These are phyloP conservation scores for Aureobasidium sp. DNA, from an alignment of 2,329 filamentous ascomycete species.

Conservation along the genomic window DNA sequence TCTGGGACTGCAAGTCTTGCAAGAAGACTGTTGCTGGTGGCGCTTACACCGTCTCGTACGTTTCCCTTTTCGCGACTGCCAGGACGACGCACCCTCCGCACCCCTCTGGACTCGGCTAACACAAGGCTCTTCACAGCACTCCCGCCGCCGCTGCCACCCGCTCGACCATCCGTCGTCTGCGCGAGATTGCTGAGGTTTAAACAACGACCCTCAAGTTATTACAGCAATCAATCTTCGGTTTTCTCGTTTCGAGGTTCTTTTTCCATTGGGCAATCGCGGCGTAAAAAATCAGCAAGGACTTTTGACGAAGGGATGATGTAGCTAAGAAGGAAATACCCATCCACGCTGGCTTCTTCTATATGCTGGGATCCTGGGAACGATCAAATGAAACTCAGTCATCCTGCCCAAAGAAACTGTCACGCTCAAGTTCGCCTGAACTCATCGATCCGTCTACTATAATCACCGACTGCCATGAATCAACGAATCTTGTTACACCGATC, in stretches of 20 bases:
- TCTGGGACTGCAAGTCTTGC: slow-evolving; percentile 96
- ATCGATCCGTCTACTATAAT: background rate
- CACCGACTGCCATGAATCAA: background rate
- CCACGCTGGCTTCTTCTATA: slow-evolving; percentile 9
- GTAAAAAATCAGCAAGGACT: slow-evolving; percentile 16
- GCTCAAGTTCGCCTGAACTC: background rate
- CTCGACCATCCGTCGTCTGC: slow-evolving; percentile 93
- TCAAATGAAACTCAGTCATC: slow-evolving; percentile 17
- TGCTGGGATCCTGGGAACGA: slow-evolving; percentile 15
- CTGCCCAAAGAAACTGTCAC: slow-evolving; percentile 11
- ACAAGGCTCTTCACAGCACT: slow-evolving; percentile 52
- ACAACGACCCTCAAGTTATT: slow-evolving; percentile 8
- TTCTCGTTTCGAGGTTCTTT: slow-evolving; percentile 17
- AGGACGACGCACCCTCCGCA: background rate
- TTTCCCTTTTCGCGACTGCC: background rate
- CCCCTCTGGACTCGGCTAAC: slow-evolving; percentile 24
- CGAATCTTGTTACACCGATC: background rate
- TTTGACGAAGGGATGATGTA: slow-evolving; percentile 15
- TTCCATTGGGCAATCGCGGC: slow-evolving; percentile 15
- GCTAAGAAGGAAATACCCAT: slow-evolving; percentile 15
- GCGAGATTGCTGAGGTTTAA: slow-evolving; percentile 95
- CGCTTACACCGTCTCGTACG: slow-evolving; percentile 95
- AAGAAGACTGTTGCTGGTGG: slow-evolving; percentile 89
- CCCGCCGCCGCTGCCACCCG: slow-evolving; percentile 89
- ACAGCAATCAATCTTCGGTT: slow-evolving; percentile 11